Percentiles rank a stretch among this genome's conserved stretches.
These are phyloP conservation scores for Ophiorrhiza pumila DNA, from an alignment of 257 asterid species.

Conservation along the genomic window DNA sequence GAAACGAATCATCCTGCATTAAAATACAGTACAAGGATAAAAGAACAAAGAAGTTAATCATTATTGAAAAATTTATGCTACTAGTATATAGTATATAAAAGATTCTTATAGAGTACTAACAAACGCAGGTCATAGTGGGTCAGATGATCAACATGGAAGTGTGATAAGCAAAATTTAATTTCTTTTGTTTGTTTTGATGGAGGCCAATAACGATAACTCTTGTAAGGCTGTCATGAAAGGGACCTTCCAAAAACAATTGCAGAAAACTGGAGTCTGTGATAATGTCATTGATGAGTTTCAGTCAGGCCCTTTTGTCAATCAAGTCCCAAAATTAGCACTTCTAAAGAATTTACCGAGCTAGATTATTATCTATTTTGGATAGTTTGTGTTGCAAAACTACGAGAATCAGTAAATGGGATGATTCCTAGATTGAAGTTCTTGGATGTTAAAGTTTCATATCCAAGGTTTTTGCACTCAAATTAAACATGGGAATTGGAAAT, in stretches of 20 bases:
- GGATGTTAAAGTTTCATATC: background rate
- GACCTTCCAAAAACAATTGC: conserved; percentile 43
- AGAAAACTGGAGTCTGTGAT: conserved; percentile 20
- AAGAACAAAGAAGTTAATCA: background rate
- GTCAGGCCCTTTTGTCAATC: conserved; percentile 18
- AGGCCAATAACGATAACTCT: conserved; percentile 26
- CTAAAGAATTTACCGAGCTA: background rate
- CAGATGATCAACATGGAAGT: conserved; percentile 24
- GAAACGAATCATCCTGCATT: no score
- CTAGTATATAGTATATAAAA: no score
- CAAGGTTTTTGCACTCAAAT: conserved; percentile 23
- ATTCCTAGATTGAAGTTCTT: background rate
- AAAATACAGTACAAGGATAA: background rate
- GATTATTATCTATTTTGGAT: background rate
- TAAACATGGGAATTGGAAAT: conserved; percentile 16
- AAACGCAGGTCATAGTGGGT: conserved; percentile 24
- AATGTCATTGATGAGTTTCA: conserved; percentile 21
- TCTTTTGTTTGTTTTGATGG: conserved; percentile 42
- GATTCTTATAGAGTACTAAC: background rate
- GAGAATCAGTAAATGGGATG: background rate
- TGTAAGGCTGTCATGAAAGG: conserved; percentile 51
- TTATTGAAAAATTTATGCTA: background rate
- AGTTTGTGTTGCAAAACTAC: background rate
- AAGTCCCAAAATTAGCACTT: background rate
- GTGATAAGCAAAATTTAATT: conserved; percentile 27